phyloP scores from a whole-genome alignment of 805 yeast species.

The Cyberlindnera maclurae region DNA sequence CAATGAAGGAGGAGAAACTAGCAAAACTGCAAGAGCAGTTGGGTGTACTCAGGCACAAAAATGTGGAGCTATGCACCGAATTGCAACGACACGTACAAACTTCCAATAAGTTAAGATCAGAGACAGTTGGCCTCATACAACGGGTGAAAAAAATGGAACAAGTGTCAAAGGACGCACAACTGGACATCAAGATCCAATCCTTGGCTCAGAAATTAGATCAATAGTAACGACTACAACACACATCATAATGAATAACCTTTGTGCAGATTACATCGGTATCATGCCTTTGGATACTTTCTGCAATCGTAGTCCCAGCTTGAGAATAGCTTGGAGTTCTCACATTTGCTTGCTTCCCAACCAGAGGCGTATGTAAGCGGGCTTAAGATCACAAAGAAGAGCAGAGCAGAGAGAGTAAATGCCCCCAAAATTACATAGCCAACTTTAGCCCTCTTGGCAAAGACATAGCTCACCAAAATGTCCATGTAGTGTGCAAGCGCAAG shows the following conservation, averaged over 20 bases:
- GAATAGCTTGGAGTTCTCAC: conserved; percentile 54
- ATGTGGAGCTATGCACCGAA: conserved; percentile 9
- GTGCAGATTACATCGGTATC: background rate
- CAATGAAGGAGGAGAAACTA: conserved; percentile 18
- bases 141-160: conserved; percentile 8
- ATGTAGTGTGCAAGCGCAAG: conserved; percentile 66
- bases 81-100: conserved; percentile 9
- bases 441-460: conserved; percentile 32
- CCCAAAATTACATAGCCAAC: conserved; percentile 40
- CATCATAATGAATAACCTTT: background rate
- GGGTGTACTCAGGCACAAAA: conserved; percentile 8
- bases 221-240: background rate
- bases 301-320: conserved; percentile 89
- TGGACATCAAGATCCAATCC: conserved; percentile 9
- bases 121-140: conserved; percentile 6
- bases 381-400: conserved; percentile 50
- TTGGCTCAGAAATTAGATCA: background rate
- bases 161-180: conserved; percentile 4
- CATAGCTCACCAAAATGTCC: conserved; percentile 43
- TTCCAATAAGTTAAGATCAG: conserved; percentile 7
- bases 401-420: conserved; percentile 41
- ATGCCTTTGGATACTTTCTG: conserved; percentile 29
- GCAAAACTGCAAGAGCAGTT: conserved; percentile 11
- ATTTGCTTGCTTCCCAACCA: conserved; percentile 68
- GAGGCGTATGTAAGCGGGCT: conserved; percentile 73